A percentile compares a stretch with the other conserved stretches of the same genome.
These are phyloP conservation scores for Phytophthora syringae DNA, from an alignment of 352 stramenopile species.

Conservation along the genomic window DNA sequence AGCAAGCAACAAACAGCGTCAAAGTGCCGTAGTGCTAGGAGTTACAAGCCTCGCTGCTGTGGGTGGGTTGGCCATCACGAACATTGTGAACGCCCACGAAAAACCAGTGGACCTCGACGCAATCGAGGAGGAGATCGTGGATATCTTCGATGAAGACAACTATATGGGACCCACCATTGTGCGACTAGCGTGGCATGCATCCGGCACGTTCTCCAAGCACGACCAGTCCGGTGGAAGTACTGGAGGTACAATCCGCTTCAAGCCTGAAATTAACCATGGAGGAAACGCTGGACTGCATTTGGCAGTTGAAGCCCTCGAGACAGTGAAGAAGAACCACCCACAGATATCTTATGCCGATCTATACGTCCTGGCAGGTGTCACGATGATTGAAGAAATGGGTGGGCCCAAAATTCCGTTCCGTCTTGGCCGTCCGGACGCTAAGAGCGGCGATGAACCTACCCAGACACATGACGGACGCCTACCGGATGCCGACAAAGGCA, in stretches of 20 bases:
- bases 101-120: conserved; percentile 74
- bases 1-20: conserved; percentile 47
- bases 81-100: conserved; percentile 71
- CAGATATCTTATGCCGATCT: conserved; percentile 97
- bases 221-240: conserved; percentile 91
- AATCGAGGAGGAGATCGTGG: conserved; percentile 89
- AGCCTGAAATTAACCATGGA: conserved; percentile 94
- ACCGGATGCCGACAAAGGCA: conserved; percentile 96
- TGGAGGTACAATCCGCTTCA: conserved; percentile 94
- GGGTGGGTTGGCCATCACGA: conserved; percentile 65
- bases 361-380: conserved; percentile 95
- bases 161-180: conserved; percentile 92
- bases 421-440: conserved; percentile 91
- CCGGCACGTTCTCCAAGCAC: conserved; percentile 92
- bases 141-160: conserved; percentile 89
- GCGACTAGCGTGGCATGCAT: conserved; percentile 95
- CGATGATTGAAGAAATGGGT: conserved; percentile 97
- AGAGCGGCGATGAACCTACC: conserved; percentile 80
- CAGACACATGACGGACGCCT: conserved; percentile 95
- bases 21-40: conserved; percentile 54
- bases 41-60: conserved; percentile 59
- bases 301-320: conserved; percentile 91
- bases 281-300: conserved; percentile 93
- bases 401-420: conserved; percentile 94
- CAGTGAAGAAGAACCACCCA: conserved; percentile 95